Evolutionary conservation across 2,329 filamentous ascomycete genomes (phyloP).

Genomic region (Amylocarpus encephaloides): DNA sequence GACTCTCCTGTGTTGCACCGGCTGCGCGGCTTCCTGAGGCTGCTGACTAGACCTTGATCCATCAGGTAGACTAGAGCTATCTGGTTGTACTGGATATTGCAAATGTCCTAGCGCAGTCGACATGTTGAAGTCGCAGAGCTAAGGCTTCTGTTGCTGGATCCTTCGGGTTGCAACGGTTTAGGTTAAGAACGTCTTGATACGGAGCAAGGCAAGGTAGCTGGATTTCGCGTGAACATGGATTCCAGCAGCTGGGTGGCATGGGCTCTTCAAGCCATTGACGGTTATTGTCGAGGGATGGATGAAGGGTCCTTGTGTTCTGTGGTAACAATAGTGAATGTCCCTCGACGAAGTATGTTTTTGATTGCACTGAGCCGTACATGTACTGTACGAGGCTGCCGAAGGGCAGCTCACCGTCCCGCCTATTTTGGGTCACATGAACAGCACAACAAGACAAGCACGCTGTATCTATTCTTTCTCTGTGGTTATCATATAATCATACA

Average conservation of each 20-base stretch:
- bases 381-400: too few species aligned
- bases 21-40: constrained; percentile 10
- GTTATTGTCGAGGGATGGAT: too few species aligned
- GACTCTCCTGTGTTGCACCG: constrained; percentile 32
- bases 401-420: background rate
- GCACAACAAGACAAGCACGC: background rate
- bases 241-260: background rate
- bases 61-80: constrained; percentile 15
- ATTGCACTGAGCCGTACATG: too few species aligned
- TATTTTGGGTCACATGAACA: constrained; percentile 1
- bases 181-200: background rate
- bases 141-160: background rate
- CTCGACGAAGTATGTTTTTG: too few species aligned
- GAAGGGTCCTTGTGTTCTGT: too few species aligned
- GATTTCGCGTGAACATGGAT: background rate
- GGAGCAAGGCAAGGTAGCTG: background rate
- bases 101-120: constrained; percentile 10
- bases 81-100: constrained; percentile 17
- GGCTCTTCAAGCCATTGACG: too few species aligned
- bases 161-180: background rate
- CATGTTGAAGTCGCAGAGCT: constrained; percentile 12
- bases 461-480: background rate
- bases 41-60: constrained; percentile 12
- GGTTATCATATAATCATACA: background rate
- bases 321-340: background rate